These are phyloP conservation scores for Obelidium mucronatum DNA, from an alignment of 192 early-diverging fungal genomes.

Conservation along the genomic window DNA sequence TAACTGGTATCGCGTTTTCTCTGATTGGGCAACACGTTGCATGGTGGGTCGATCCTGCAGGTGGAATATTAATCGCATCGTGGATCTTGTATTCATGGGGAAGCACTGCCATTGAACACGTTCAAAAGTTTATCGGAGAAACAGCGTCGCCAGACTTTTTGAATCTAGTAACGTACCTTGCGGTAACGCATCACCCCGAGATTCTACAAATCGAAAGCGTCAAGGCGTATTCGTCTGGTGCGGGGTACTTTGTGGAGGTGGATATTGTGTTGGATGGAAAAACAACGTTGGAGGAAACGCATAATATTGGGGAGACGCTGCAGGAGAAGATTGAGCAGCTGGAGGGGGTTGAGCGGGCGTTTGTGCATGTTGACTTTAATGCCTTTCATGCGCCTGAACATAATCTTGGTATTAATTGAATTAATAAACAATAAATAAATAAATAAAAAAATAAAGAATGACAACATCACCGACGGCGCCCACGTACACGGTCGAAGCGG, in stretches of 20 bases:
- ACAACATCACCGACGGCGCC: background rate
- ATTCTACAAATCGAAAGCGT: conserved; percentile 58
- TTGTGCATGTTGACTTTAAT: conserved; percentile 96
- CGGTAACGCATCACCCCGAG: conserved; percentile 50
- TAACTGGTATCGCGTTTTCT: conserved; percentile 65
- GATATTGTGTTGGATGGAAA: conserved; percentile 92
- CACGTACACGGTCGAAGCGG: background rate
- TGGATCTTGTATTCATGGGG: conserved; percentile 75
- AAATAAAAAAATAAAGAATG: too few relatives aligned
- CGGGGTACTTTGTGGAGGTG: conserved; percentile 91
- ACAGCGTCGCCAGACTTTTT: conserved; percentile 81
- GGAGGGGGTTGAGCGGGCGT: conserved; percentile 87
- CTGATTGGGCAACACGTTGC: conserved; percentile 59
- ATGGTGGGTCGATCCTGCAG: conserved; percentile 76
- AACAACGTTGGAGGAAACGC: conserved; percentile 79
- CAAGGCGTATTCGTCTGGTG: conserved; percentile 88
- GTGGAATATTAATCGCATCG: conserved; percentile 70
- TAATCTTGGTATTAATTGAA: too few relatives aligned
- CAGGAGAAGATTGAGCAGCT: conserved; percentile 91
- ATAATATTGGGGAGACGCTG: conserved; percentile 92
- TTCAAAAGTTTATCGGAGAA: conserved; percentile 74
- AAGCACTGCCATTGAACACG: conserved; percentile 65
- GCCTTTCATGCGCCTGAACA: conserved; percentile 37
- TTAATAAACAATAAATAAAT: too few relatives aligned
- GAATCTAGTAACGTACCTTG: conserved; percentile 84